phyloP scores from a whole-genome alignment of 306 rosid genomes.

The Fagus sylvatica region DNA sequence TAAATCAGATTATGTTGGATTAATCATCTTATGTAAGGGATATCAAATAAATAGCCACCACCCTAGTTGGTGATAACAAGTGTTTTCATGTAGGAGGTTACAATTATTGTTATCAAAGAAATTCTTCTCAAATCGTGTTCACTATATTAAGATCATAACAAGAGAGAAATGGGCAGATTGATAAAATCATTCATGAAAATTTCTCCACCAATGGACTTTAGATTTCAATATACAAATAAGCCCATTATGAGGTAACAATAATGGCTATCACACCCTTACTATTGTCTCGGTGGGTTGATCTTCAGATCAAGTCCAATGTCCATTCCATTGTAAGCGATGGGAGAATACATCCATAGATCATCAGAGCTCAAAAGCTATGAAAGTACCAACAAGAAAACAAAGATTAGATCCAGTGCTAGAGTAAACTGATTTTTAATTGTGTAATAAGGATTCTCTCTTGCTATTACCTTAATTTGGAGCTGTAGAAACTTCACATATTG shows the following conservation, averaged over 20 bases:
- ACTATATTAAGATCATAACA: neutral
- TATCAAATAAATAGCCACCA: too few species aligned
- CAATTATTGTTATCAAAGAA: neutral
- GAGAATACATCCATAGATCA: constrained; percentile 94
- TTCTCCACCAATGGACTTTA: neutral
- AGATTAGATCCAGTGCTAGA: neutral
- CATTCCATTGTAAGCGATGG: constrained; percentile 90
- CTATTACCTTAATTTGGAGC: constrained; percentile 86
- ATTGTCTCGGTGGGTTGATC: constrained; percentile 37
- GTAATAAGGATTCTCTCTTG: neutral
- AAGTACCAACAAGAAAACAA: constrained; percentile 19
- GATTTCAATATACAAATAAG: neutral
- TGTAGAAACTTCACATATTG: constrained; percentile 85
- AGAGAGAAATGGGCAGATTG: neutral
- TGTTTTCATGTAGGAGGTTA: neutral
- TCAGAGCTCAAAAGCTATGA: constrained; percentile 87
- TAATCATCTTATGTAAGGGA: too few species aligned
- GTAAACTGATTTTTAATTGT: neutral
- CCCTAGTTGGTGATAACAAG: too few species aligned
- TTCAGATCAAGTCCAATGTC: constrained; percentile 73
- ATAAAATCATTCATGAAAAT: neutral
- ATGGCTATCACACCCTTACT: constrained; percentile 10
- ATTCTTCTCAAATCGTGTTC: neutral
- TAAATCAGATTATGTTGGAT: too few species aligned
- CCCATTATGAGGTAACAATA: constrained; percentile 20